Evolutionary conservation across 805 yeast species (phyloP).

Genomic region (Sungouiozyma ichnusensis): DNA sequence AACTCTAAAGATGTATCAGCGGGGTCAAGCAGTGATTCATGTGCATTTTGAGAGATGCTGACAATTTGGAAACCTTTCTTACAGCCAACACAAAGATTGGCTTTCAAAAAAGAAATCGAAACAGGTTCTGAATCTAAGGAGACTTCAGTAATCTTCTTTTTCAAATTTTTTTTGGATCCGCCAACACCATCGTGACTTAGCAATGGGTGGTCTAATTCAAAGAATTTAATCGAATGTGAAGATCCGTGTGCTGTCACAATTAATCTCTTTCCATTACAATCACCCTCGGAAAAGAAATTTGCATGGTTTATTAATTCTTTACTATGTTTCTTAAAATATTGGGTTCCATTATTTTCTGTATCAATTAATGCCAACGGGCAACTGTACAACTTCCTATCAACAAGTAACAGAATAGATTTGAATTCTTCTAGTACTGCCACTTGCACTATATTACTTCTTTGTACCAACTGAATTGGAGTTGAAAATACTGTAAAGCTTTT

Average conservation of each 20-base stretch:
- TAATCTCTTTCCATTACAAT: constrained; percentile 78
- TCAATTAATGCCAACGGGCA: constrained; percentile 62
- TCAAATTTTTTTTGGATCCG: constrained; percentile 60
- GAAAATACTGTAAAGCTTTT: constrained; percentile 46
- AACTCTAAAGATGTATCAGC: constrained; percentile 96
- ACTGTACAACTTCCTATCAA: constrained; percentile 73
- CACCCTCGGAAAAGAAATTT: constrained; percentile 83
- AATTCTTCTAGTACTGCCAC: constrained; percentile 88
- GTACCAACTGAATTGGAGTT: constrained; percentile 65
- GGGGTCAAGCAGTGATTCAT: constrained; percentile 89
- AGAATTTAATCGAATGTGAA: constrained; percentile 68
- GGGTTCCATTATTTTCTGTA: constrained; percentile 26
- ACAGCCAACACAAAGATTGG: constrained; percentile 88
- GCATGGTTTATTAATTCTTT: constrained; percentile 82
- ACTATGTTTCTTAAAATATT: constrained; percentile 47
- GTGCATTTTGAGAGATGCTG: constrained; percentile 69
- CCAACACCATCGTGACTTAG: constrained; percentile 25
- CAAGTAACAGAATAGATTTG: constrained; percentile 65
- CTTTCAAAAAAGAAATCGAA: constrained; percentile 79
- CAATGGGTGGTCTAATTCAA: constrained; percentile 67
- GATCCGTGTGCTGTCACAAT: constrained; percentile 85
- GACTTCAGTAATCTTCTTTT: constrained; percentile 63
- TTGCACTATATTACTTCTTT: constrained; percentile 72
- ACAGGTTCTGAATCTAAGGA: constrained; percentile 82
- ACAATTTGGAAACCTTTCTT: constrained; percentile 94